These are phyloP conservation scores for Apiotrichum porosum DNA, from an alignment of 1,284 basidiomycete species.

Conservation along the genomic window DNA sequence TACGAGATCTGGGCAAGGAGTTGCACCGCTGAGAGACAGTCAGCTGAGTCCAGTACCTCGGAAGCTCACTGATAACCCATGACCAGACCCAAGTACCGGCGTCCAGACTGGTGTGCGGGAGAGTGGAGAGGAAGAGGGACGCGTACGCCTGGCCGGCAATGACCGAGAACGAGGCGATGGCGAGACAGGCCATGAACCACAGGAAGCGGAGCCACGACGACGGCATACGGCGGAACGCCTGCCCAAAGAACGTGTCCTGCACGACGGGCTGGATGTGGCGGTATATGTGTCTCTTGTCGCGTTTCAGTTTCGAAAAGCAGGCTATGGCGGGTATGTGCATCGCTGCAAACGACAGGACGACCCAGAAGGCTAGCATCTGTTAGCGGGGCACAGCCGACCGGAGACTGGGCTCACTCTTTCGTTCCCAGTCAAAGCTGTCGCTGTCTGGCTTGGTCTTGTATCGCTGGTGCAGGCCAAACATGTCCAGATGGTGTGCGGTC, in stretches of 20 bases:
- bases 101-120: slow-evolving; percentile 55
- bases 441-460: slow-evolving; percentile 21
- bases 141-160: slow-evolving; percentile 58
- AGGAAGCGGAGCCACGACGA: slow-evolving; percentile 55
- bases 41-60: not conserved
- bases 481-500: slow-evolving; percentile 50
- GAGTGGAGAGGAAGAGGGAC: slow-evolving; percentile 53
- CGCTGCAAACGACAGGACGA: slow-evolving; percentile 53
- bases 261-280: slow-evolving; percentile 24
- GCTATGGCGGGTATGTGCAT: slow-evolving; percentile 56
- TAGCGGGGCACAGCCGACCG: not conserved
- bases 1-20: slow-evolving; percentile 50
- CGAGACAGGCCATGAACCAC: slow-evolving; percentile 56
- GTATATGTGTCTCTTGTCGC: slow-evolving; percentile 46
- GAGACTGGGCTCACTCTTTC: slow-evolving; percentile 50
- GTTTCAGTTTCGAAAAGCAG: slow-evolving; percentile 48
- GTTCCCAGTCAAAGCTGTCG: slow-evolving; percentile 53
- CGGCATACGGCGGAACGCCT: slow-evolving; percentile 51
- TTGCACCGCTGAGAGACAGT: slow-evolving; percentile 48
- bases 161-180: slow-evolving; percentile 53
- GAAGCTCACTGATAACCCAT: slow-evolving; percentile 50
- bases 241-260: slow-evolving; percentile 47
- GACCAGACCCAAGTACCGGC: slow-evolving; percentile 56
- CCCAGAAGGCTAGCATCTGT: slow-evolving; percentile 51
- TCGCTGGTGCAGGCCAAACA: slow-evolving; percentile 41